These are phyloP conservation scores for Zarea fungicola DNA, from an alignment of 2,329 filamentous ascomycete genomes.

Conservation along the genomic window DNA sequence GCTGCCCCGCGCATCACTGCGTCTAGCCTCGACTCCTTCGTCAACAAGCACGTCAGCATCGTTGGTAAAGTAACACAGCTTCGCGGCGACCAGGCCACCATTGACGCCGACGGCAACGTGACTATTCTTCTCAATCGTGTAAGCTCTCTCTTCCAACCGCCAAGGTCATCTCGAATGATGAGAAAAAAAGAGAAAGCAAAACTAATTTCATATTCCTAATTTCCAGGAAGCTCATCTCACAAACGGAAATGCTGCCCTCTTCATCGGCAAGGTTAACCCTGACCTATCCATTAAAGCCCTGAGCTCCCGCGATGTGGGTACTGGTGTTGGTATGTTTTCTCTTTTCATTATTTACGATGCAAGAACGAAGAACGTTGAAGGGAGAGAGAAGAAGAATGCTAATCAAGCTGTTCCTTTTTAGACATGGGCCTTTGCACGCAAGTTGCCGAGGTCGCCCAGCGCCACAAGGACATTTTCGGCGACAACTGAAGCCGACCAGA, in stretches of 20 bases:
- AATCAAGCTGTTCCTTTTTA: constrained; percentile 28
- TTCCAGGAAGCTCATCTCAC: constrained; percentile 64
- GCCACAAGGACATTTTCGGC: constrained; percentile 70
- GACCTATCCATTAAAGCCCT: constrained; percentile 69
- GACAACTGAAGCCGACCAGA: constrained; percentile 40
- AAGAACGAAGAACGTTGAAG: not conserved
- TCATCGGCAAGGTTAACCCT: constrained; percentile 74
- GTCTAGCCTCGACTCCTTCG: constrained; percentile 71
- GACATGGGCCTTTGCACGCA: constrained; percentile 72
- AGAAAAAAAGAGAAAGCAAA: no score
- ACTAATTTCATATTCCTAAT: constrained; percentile 10
- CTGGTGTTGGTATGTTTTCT: constrained; percentile 56
- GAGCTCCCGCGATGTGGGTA: constrained; percentile 64
- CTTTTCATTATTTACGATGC: not conserved
- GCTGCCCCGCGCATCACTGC: constrained; percentile 78
- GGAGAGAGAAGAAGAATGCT: not conserved
- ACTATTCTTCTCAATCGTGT: constrained; percentile 70
- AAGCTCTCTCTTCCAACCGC: constrained; percentile 23
- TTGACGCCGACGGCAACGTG: constrained; percentile 76
- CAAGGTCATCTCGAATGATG: no score
- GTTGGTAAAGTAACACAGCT: constrained; percentile 81
- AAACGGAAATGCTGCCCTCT: constrained; percentile 64
- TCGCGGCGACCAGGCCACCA: constrained; percentile 70
- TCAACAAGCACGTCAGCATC: constrained; percentile 71
- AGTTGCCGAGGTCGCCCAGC: constrained; percentile 82